Conservation (phyloP, 2,329 filamentous ascomycete species). For the Colletotrichum sp. region DNA sequence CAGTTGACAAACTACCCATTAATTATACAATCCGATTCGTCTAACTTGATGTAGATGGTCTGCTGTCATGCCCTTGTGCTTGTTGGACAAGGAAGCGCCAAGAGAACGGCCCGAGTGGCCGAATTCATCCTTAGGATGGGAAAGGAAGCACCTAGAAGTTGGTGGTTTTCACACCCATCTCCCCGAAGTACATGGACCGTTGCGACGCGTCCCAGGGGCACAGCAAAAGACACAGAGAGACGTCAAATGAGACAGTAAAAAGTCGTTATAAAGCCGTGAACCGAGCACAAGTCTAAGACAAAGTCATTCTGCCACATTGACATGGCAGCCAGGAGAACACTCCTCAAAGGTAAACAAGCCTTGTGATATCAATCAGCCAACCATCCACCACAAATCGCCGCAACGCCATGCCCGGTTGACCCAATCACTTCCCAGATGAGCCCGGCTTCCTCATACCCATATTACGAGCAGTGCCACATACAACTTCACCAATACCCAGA, state of each 20-base stretch:
- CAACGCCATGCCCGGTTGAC: slow-evolving; percentile 15
- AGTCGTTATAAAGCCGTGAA: slow-evolving; percentile 7
- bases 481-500: not conserved
- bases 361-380: slow-evolving; percentile 17
- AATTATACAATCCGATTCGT: not conserved
- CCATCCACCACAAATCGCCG: slow-evolving; percentile 15
- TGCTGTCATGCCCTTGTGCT: not conserved
- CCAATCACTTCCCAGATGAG: not conserved
- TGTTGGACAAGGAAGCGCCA: not conserved
- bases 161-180: not conserved
- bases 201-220: not conserved
- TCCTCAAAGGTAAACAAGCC: not conserved
- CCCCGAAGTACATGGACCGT: not conserved
- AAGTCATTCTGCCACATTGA: not conserved
- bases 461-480: not conserved
- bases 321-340: not conserved
- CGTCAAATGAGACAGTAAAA: not conserved
- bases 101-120: not conserved
- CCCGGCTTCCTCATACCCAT: not conserved
- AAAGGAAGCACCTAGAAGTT: not conserved
- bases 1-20: not conserved
- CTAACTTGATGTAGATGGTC: not conserved
- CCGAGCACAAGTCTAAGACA: not conserved
- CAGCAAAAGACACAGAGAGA: not conserved
- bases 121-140: not conserved